Base-by-base conservation (phyloP, 2,329 filamentous ascomycete species). In the Phialophora macrospora region DNA sequence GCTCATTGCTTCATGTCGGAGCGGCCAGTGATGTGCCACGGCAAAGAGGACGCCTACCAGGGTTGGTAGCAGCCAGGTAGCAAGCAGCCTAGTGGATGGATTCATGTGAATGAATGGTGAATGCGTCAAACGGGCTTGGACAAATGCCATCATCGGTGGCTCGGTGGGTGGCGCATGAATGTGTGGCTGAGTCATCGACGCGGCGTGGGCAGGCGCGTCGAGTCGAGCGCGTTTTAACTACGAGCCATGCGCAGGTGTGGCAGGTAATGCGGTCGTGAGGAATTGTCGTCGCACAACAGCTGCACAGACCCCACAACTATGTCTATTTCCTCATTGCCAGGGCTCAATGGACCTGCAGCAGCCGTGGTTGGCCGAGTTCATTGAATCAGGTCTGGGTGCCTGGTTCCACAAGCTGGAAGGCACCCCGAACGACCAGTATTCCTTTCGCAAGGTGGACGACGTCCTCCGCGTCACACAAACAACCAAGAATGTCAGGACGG, bases 301-400 rank as follows among this genome's bases (percentile, higher is more conserved):
- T 41, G 17, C 17, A 7, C 38, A 44, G 38, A 44, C 38, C 12
- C 38, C 38, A 44, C 38, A n/a, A 44, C 14, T 7, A 44, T 44
- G 38, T 44, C 38, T n/a, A 20, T 60, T 30, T 20, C n/a, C 48
- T 24, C 32, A 4, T 28, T 22, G 20, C 5, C 32, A 22, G n/a
- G n/a, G 17, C 9, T 20, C 24, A 22, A 66, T 66, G 64, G 64
- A 60, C 22, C 3, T 22, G 38, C 56, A 63, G 30, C 34, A 63
- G 51, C 56, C 61, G 55, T 67, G 65, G 65, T 46, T 67, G 61
- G 61, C 30, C 28, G 52, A 51, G 6, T 64, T 64, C 46, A 56
- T 67, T 55, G 34, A 22, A 24, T 49, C 52, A 14, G 48, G 52
- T 30, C 12, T 67, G 20, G 28, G 17, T 30, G 61, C 51, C 34